Base-by-base conservation (phyloP, 345 rosid species). In the Orychophragmus violaceus region DNA sequence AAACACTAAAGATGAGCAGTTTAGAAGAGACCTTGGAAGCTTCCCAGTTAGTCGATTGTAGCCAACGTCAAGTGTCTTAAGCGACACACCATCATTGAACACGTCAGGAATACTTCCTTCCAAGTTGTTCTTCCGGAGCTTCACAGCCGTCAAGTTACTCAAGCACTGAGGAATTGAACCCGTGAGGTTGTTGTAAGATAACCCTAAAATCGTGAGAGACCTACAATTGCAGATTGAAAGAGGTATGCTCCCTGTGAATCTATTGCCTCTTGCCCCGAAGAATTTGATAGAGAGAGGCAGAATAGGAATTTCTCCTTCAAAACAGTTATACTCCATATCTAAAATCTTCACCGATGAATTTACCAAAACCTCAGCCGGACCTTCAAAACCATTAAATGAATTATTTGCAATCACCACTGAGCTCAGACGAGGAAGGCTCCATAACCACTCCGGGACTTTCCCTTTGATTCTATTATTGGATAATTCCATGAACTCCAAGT, bases 141-240 rank as follows among this genome's bases (percentile, higher is more conserved):
- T 35, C 41, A 35, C 0, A 35, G 12, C 0, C 5, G 0, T 1
- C 0, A 59, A 5, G 0, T 36, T 50, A 59, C 59, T 36, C 3
- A 49, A 0, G 29, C 73, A 69, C 18, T 8, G 29, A 27, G 52
- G 66, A 36, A 69, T 16, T 2, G 42, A 7, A 49, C 66, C 73
- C 0, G 9, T 36, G 42, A 69, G 41, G 17, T 49, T 18, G 73
- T 69, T 69, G 42, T 49, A 0, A 1, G 1, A 0, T 27, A 69
- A 24, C 0, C 0, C 0, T 6, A 19, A 50, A 29, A 12, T 0
- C 1, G 7, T 0, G 0, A 59, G 66, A 0, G 71, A 66, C 5
- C 3, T 54, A 19, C 8, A 10, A 5, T 67, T 56, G 46, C 71
- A 67, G 0, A 6, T 23, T 11, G 56, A 19, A 22, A 44, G 27